Evolutionary conservation across 148 eudicot species (phyloP), one percentile per base, ranked within the genome.

Genomic region (Chenopodium berlandieri): DNA sequence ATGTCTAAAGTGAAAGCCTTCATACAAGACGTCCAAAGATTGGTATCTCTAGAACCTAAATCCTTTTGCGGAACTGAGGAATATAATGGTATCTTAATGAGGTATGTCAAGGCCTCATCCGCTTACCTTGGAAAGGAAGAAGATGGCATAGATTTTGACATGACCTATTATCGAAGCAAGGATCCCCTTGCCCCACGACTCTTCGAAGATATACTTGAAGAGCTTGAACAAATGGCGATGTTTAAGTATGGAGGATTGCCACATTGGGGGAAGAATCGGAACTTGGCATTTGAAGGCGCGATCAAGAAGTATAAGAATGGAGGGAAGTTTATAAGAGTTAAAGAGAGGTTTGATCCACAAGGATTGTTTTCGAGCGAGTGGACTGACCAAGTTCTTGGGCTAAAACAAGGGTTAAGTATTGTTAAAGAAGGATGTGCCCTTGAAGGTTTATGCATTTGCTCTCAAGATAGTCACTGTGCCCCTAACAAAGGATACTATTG

Each of bases 201-300:
- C 16, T 89, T 76, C 6, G 89, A 88, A 79, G 93, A 90, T 76
- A 68, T 92, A 71, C 81, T 92, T 0, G 95, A 94, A 78, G 97
- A 94, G 77, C 83, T 92, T 2, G 98, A 94, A 71, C 98, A 94
- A 66, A 87, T 94, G 74, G 98, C 88, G 0, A 17, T 90, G 58
- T 91, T 91, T 75, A 94, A 94, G 81, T 94, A 94, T 62, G 87
- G 85, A 30, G 98, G 89, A 47, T 32, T 89, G 17, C 98, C 98
- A 20, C 98, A 94, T 22, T 94, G 98, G 98, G 98, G 97, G 4
- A 92, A 94, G 85, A 94, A 94, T 75, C 83, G 97, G 19, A 91
- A 94, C 70, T 32, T 92, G 81, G 95, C 95, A 0, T 92, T 94
- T 30, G 76, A 85, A 16, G 94, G 88, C 32, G 95, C 60, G n/a